phyloP scores from a whole-genome alignment of 768 basidiomycete species.

The Saitozyma sp. region DNA sequence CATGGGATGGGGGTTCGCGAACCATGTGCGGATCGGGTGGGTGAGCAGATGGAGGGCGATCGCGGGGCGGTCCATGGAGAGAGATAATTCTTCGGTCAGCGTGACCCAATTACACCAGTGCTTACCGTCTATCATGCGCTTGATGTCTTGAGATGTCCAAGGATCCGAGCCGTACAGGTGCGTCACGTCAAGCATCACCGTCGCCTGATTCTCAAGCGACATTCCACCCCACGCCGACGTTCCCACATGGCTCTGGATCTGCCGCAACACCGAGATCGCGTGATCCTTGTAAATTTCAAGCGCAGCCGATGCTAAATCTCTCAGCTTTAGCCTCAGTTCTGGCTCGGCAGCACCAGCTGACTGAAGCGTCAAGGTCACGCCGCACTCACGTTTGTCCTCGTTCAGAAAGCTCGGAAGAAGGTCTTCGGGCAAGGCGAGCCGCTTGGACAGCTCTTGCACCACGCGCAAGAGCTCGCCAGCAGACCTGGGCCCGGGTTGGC shows the following conservation, averaged over 20 bases:
- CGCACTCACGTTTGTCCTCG: constrained; percentile 17
- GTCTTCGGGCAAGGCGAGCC: constrained; percentile 25
- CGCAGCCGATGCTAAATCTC: no score
- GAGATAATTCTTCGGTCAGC: constrained; percentile 8
- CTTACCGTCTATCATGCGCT: constrained; percentile 21
- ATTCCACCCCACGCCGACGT: constrained; percentile 5
- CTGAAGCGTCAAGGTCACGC: background rate
- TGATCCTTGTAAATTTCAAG: no score
- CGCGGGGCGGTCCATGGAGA: background rate
- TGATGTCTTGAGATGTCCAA: constrained; percentile 16
- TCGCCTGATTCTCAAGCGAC: constrained; percentile 18
- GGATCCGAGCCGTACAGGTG: constrained; percentile 20
- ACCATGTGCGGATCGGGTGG: constrained; percentile 20
- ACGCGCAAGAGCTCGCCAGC: constrained; percentile 10
- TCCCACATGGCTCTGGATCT: background rate
- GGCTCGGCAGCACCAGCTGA: background rate
- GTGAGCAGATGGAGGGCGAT: constrained; percentile 24
- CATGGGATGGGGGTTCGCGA: constrained; percentile 39
- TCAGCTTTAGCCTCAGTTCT: no score
- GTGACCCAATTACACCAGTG: background rate
- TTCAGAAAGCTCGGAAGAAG: constrained; percentile 27
- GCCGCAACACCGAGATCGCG: background rate
- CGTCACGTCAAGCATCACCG: constrained; percentile 11
- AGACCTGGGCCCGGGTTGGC: background rate
- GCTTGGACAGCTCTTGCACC: constrained; percentile 11